Evolutionary conservation across 129 eudicot genomes (phyloP).

Genomic region (Lonicera japonica): DNA sequence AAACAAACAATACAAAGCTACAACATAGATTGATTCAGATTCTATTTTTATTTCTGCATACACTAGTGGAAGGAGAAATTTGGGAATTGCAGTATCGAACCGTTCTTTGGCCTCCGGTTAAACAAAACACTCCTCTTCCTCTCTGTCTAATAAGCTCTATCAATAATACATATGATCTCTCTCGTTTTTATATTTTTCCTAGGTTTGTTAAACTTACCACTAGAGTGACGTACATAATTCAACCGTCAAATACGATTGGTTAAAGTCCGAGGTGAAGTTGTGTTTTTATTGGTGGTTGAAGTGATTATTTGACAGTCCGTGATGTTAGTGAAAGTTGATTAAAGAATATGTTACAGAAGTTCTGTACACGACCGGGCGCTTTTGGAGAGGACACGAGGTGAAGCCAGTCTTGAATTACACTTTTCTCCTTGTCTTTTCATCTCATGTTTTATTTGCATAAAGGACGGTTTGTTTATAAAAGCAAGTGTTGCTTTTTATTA

Average conservation of each 20-base stretch:
- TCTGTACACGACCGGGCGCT: slow-evolving; percentile 1
- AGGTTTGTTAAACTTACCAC: neutral
- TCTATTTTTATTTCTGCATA: neutral
- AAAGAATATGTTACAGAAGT: neutral
- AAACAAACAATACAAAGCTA: neutral
- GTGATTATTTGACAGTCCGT: neutral
- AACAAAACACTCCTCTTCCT: neutral
- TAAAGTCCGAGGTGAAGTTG: neutral
- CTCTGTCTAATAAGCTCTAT: neutral
- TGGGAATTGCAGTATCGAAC: neutral
- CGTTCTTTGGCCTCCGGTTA: neutral
- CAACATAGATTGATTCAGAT: neutral
- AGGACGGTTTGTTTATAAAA: too few relatives aligned
- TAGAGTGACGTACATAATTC: too few relatives aligned
- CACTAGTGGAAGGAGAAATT: too few relatives aligned
- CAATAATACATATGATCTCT: neutral
- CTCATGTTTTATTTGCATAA: too few relatives aligned
- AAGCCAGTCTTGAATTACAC: neutral
- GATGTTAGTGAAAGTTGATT: neutral
- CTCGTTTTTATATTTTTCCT: neutral
- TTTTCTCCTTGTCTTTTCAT: neutral
- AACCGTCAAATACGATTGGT: neutral
- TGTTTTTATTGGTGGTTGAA: neutral
- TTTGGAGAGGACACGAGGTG: neutral
- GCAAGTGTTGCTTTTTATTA: too few relatives aligned